phyloP scores from a whole-genome alignment of 768 basidiomycete genomes.

The Hypholoma fasciculare region DNA sequence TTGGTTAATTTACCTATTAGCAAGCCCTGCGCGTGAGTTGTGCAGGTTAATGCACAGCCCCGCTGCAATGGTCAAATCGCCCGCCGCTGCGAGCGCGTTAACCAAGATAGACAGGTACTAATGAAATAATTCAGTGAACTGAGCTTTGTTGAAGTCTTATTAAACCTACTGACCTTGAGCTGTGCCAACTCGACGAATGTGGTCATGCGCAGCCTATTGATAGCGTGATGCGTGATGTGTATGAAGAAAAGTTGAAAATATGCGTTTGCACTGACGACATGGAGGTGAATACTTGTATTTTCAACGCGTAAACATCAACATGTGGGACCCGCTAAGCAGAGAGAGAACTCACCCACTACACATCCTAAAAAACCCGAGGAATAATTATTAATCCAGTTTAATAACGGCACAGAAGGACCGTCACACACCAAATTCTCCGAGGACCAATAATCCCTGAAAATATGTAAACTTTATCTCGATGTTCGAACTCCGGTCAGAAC shows the following conservation, averaged over 20 bases:
- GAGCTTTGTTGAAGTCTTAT: background rate
- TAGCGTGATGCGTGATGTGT: too few relatives aligned
- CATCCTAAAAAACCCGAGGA: slow-evolving; percentile 15
- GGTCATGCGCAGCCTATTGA: slow-evolving; percentile 31
- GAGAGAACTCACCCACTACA: slow-evolving; percentile 23
- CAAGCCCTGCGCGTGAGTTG: slow-evolving; percentile 44
- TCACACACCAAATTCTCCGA: slow-evolving; percentile 26
- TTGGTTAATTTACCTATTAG: slow-evolving; percentile 21
- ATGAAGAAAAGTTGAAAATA: too few relatives aligned
- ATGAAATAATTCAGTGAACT: slow-evolving; percentile 5
- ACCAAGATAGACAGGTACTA: slow-evolving; percentile 40
- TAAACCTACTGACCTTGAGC: slow-evolving; percentile 28
- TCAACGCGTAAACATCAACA: background rate
- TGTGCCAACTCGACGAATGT: slow-evolving; percentile 32
- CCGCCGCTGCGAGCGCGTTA: slow-evolving; percentile 41
- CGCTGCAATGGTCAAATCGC: slow-evolving; percentile 44
- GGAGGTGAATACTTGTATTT: slow-evolving; percentile 35
- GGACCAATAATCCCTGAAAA: slow-evolving; percentile 18
- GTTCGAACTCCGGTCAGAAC: too few relatives aligned
- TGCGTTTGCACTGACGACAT: slow-evolving; percentile 35
- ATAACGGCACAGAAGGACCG: background rate
- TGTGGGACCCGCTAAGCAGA: background rate
- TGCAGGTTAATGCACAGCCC: slow-evolving; percentile 39
- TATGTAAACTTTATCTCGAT: background rate
- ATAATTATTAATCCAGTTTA: background rate